Conservation (phyloP, 768 basidiomycete genomes). For the Suillus subalutaceus region DNA sequence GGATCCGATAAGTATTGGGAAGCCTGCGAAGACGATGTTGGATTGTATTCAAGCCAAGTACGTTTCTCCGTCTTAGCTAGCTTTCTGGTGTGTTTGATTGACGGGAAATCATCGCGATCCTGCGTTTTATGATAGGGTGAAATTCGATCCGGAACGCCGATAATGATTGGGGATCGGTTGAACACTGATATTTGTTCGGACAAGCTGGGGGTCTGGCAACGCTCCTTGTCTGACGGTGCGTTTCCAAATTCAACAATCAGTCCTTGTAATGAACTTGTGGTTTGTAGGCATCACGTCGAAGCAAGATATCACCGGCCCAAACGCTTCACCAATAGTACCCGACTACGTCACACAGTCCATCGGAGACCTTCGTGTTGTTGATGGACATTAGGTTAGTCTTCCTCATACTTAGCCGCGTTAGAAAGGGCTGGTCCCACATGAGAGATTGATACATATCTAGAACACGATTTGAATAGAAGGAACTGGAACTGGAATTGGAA, state of each 20-base stretch:
- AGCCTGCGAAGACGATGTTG: constrained; percentile 90
- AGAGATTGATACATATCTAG: constrained; percentile 1
- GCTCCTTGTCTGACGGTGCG: constrained; percentile 88
- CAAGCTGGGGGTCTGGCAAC: constrained; percentile 84
- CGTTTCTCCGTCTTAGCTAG: constrained; percentile 17
- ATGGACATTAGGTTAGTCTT: constrained; percentile 20
- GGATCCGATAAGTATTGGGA: constrained; percentile 82
- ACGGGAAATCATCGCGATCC: constrained; percentile 8
- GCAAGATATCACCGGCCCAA: constrained; percentile 70
- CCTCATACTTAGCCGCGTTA: neutral
- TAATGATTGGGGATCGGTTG: constrained; percentile 96
- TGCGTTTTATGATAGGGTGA: constrained; percentile 54
- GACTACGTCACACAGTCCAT: constrained; percentile 81
- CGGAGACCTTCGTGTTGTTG: constrained; percentile 68
- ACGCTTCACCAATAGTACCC: constrained; percentile 73
- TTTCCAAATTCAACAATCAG: constrained; percentile 3
- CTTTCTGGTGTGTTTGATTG: neutral
- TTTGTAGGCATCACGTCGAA: constrained; percentile 74
- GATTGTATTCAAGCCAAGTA: constrained; percentile 87
- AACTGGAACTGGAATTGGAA: neutral
- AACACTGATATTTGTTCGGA: constrained; percentile 97
- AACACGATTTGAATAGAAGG: neutral
- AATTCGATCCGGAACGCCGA: constrained; percentile 81
- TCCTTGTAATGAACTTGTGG: constrained; percentile 3
- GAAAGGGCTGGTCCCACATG: constrained; percentile 4